A percentile compares a stretch with the other conserved stretches of the same genome.
phyloP scores from a whole-genome alignment of 2,329 filamentous ascomycete genomes.

The Beauveria rudraprayagi region DNA sequence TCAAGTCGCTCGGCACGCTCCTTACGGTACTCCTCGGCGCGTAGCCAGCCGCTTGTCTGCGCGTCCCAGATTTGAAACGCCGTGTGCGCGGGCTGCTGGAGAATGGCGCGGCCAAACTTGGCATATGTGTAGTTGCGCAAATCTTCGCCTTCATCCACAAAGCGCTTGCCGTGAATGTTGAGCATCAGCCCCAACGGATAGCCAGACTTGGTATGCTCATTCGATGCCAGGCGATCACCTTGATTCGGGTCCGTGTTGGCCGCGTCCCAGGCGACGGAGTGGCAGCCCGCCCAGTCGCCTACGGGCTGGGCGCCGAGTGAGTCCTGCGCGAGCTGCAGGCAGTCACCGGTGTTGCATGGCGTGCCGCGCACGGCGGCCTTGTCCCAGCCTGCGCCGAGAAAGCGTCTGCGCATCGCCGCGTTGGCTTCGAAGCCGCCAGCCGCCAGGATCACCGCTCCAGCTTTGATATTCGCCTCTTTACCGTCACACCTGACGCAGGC shows the following conservation, averaged over 20 bases:
- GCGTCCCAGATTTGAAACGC: constrained; percentile 61
- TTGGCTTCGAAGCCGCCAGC: constrained; percentile 60
- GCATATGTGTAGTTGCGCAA: constrained; percentile 62
- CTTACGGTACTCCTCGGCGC: constrained; percentile 53
- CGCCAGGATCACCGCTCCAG: constrained; percentile 41
- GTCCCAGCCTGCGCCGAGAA: constrained; percentile 53
- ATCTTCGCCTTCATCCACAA: constrained; percentile 60
- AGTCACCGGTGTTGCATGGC: constrained; percentile 55
- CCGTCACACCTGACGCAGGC: constrained; percentile 25
- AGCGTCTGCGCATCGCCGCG: constrained; percentile 44
- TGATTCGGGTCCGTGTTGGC: constrained; percentile 41
- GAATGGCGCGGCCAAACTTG: constrained; percentile 53
- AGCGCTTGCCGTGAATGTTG: constrained; percentile 49
- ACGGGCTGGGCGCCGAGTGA: constrained; percentile 41
- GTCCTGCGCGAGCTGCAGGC: constrained; percentile 43
- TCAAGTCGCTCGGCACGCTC: constrained; percentile 46
- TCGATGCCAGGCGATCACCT: constrained; percentile 52
- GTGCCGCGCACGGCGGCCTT: constrained; percentile 54
- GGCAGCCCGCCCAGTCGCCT: constrained; percentile 58
- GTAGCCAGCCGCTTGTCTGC: constrained; percentile 41
- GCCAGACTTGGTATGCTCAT: constrained; percentile 61
- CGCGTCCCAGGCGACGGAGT: constrained; percentile 58
- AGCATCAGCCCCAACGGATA: constrained; percentile 61
- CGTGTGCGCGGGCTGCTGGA: constrained; percentile 47
- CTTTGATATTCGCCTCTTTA: constrained; percentile 21